Conservation (phyloP, 1,284 basidiomycete genomes). For the Ustilago loliicola region DNA sequence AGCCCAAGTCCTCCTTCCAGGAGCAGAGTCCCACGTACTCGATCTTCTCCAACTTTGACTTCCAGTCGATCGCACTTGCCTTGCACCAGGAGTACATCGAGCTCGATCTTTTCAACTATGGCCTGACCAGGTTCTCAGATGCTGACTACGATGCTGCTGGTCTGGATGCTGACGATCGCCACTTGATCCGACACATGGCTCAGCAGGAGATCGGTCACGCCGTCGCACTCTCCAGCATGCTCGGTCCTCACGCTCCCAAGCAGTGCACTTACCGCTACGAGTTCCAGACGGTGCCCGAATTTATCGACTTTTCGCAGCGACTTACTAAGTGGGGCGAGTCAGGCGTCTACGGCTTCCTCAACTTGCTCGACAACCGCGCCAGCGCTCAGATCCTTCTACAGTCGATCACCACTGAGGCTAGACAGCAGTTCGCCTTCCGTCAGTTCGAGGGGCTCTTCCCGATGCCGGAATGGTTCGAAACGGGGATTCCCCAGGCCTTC, state of each 20-base stretch:
- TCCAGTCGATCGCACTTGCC: slow-evolving; percentile 52
- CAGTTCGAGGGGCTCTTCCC: slow-evolving; percentile 56
- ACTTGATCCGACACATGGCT: slow-evolving; percentile 54
- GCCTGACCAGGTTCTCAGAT: slow-evolving; percentile 53
- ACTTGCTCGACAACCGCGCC: slow-evolving; percentile 55
- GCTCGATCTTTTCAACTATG: slow-evolving; percentile 63
- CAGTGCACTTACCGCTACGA: slow-evolving; percentile 56
- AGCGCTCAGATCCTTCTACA: slow-evolving; percentile 57
- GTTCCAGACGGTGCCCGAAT: slow-evolving; percentile 50
- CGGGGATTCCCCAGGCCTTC: slow-evolving; percentile 58
- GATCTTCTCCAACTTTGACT: slow-evolving; percentile 55
- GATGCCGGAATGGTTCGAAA: slow-evolving; percentile 59
- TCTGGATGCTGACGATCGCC: slow-evolving; percentile 47
- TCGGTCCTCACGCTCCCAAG: slow-evolving; percentile 53
- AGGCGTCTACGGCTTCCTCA: slow-evolving; percentile 60
- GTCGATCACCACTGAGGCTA: slow-evolving; percentile 60
- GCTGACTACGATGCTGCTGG: slow-evolving; percentile 52
- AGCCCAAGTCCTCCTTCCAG: slow-evolving; percentile 38
- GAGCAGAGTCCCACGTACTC: slow-evolving; percentile 45
- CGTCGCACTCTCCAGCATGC: slow-evolving; percentile 54
- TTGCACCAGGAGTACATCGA: slow-evolving; percentile 62
- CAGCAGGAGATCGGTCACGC: slow-evolving; percentile 63
- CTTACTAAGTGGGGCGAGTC: slow-evolving; percentile 60
- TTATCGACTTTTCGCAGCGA: slow-evolving; percentile 55
- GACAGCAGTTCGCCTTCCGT: slow-evolving; percentile 57